phyloP scores from a whole-genome alignment of 1,139 yeast species.

The Pichia inconspicua region DNA sequence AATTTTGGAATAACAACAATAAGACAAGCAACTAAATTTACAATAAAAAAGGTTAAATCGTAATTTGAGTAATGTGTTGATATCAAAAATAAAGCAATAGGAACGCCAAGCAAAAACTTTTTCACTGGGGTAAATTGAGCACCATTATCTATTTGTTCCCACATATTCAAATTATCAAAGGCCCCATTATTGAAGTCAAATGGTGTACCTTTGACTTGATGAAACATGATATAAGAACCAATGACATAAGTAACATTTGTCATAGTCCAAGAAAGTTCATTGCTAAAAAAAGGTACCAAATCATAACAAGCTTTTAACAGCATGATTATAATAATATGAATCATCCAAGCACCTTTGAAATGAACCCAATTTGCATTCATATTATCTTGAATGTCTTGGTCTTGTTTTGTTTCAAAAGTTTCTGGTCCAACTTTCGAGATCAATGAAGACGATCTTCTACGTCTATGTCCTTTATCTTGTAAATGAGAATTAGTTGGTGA shows the following conservation, averaged over 20 bases:
- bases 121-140: constrained; percentile 96
- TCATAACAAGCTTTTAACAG: constrained; percentile 71
- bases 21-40: constrained; percentile 73
- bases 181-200: constrained; percentile 97
- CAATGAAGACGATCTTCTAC: constrained; percentile 57
- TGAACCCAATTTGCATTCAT: constrained; percentile 95
- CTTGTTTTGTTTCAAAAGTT: constrained; percentile 84
- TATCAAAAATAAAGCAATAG: constrained; percentile 75
- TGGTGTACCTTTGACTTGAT: constrained; percentile 92
- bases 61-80: constrained; percentile 89
- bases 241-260: constrained; percentile 84
- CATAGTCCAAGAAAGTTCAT: constrained; percentile 88
- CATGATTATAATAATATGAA: constrained; percentile 76
- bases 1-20: constrained; percentile 84
- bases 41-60: constrained; percentile 67
- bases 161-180: constrained; percentile 91
- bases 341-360: constrained; percentile 91
- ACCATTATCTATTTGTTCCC: constrained; percentile 98
- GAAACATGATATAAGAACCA: constrained; percentile 94
- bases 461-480: constrained; percentile 29
- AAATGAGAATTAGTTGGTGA: constrained; percentile 16
- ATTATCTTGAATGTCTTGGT: constrained; percentile 82
- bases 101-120: constrained; percentile 85
- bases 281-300: constrained; percentile 65
- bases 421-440: constrained; percentile 92